Evolutionary conservation across 164 flowering plant species (phyloP).

Genomic region (Nelumbo lutea): DNA sequence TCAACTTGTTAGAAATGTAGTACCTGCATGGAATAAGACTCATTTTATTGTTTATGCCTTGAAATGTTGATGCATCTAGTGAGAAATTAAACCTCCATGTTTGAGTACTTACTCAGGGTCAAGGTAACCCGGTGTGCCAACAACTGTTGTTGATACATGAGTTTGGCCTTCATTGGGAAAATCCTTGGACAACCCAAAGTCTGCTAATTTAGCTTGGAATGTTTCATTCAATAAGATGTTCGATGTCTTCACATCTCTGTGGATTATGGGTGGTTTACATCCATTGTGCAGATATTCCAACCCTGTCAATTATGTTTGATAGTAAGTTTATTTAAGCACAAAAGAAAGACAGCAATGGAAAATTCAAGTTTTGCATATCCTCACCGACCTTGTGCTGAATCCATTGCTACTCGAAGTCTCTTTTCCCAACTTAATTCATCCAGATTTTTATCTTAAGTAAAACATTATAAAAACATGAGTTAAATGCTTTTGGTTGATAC

Average conservation of each 20-base stretch:
- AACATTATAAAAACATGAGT: too few relatives aligned
- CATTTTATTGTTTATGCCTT: too few relatives aligned
- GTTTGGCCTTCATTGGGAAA: slow-evolving; percentile 22
- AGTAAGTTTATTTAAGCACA: background rate
- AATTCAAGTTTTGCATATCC: too few relatives aligned
- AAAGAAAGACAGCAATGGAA: too few relatives aligned
- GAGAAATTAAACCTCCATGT: background rate
- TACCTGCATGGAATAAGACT: slow-evolving; percentile 18
- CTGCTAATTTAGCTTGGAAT: slow-evolving; percentile 13
- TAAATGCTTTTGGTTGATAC: too few relatives aligned
- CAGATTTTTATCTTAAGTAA: slow-evolving; percentile 11
- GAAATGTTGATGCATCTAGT: too few relatives aligned
- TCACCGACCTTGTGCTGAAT: slow-evolving; percentile 3
- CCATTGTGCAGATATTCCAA: too few relatives aligned
- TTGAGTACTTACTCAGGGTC: slow-evolving; percentile 45
- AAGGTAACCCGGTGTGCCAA: slow-evolving; percentile 24
- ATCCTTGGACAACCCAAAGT: slow-evolving; percentile 35
- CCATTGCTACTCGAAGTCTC: slow-evolving; percentile 17
- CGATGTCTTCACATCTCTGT: slow-evolving; percentile 10
- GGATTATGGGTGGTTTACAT: too few relatives aligned
- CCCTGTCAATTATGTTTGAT: too few relatives aligned
- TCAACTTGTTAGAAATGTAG: slow-evolving; percentile 17
- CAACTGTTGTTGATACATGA: slow-evolving; percentile 24
- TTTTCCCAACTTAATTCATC: slow-evolving; percentile 27
- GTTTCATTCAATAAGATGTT: slow-evolving; percentile 40